Base-by-base conservation (phyloP, 495 filamentous ascomycete species). In the Lophiotrema nucula region DNA sequence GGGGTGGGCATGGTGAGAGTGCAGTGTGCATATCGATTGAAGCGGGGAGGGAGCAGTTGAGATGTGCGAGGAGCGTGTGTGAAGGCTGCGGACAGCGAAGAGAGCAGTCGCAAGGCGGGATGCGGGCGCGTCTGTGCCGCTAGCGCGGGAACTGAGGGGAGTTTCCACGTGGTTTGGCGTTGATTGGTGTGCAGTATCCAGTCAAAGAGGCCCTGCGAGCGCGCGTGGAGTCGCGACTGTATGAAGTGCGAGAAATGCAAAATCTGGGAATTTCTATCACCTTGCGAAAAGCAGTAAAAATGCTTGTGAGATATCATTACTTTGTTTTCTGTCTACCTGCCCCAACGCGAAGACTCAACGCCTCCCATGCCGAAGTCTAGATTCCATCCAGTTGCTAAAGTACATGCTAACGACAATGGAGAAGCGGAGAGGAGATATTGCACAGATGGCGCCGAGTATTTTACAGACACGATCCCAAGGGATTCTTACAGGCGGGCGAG, bases 1-100 rank as follows among this genome's bases (percentile, higher is more conserved):
- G 75, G 73, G 42, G 51, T 53, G 47, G 47, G 47, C 58, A 64
- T 66, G 22, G 15, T 49, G 62, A 28, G 25, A 8, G n/a, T n/a
- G n/a, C n/a, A n/a, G n/a, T n/a, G n/a, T n/a, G n/a, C n/a, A n/a
- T n/a, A n/a, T n/a, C n/a, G n/a, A n/a, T n/a, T n/a, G n/a, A n/a
- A n/a, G n/a, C n/a, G n/a, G n/a, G n/a, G n/a, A n/a, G n/a, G n/a
- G n/a, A n/a, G n/a, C n/a, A n/a, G n/a, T n/a, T n/a, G n/a, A n/a
- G n/a, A n/a, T n/a, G n/a, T n/a, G n/a, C n/a, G n/a, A n/a, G n/a
- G n/a, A n/a, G n/a, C n/a, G n/a, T n/a, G n/a, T n/a, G 21, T 47
- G 44, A 22, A 22, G 19, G 25, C 26, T 25, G 13, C 6, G 39
- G 39, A n/a, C 31, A 35, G 31, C 8, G n/a, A n/a, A n/a, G 8